Base-by-base conservation (phyloP, 2,329 filamentous ascomycete species). In the Fusarium sp. region DNA sequence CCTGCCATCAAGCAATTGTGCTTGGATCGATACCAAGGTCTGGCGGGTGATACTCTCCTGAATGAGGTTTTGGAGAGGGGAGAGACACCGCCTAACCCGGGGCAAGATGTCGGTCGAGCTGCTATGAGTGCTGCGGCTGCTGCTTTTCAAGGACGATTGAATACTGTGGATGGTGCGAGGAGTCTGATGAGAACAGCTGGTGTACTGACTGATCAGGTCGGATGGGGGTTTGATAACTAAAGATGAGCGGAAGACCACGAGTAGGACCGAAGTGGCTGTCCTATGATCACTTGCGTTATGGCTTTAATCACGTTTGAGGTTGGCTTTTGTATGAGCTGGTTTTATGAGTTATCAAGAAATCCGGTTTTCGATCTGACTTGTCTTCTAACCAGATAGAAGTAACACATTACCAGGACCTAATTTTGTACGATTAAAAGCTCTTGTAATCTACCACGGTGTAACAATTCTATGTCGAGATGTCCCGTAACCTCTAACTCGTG, bases 181-280 rank as follows among this genome's bases (percentile, higher is more conserved):
- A 62, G 51, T 19, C 6, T 71, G 43, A 63, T 71, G 66, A 51
- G 55, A 1, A 34, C 70, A 11, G 59, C 50, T 5, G 68, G 56
- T 5, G 60, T 52, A 6, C 30, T 54, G 2, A 65, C 46, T 9
- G 69, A 71, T 7, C 63, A 56, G 40, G 34, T 71, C 10, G 69
- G 69, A 28, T 71, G 69, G 69, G 68, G 69, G 1, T 71, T 71
- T 10, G 68, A 71, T 7, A 68, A 63, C 1, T 71, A 12, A 28
- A 4, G n/a, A 55, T 23, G 1, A 12, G 17, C 12, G 6, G 12
- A 14, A n/a, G 17, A n/a, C 4, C 34, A 36, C 9, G 17, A 19
- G 28, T 36, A 34, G 30, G 34, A 36, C 9, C 9, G 17, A 17
- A n/a, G 8, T 8, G 5, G 4, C n/a, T 9, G 17, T 36, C 11